Percentiles rank a stretch among this genome's conserved stretches.
These are phyloP conservation scores for Leishmania tarentolae DNA, from an alignment of 208 protist genomes.

Conservation along the genomic window DNA sequence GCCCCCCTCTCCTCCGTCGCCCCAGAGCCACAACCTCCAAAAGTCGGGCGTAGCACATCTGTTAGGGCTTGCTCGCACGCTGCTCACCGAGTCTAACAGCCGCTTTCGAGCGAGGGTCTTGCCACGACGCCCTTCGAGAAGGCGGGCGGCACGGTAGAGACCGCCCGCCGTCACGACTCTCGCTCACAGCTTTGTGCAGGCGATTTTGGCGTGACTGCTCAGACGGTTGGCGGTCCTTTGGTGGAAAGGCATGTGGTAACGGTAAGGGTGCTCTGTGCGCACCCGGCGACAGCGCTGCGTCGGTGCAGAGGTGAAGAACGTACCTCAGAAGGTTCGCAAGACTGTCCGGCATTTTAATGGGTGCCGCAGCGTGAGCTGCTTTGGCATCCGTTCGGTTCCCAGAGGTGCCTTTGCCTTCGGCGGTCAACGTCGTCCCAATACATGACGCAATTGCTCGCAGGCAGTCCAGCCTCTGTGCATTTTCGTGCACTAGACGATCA, in stretches of 20 bases:
- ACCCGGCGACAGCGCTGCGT: background rate
- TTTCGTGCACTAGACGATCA: conserved; percentile 4
- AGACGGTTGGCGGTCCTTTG: no score
- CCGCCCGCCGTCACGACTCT: background rate
- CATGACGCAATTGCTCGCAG: conserved; percentile 12
- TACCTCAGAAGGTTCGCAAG: background rate
- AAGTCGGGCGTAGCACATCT: background rate
- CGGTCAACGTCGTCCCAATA: conserved; percentile 8
- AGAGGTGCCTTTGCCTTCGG: background rate
- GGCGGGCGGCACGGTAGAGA: background rate
- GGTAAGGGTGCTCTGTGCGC: background rate
- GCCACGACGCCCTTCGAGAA: conserved; percentile 7
- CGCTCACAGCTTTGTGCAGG: conserved; percentile 3
- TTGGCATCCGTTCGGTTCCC: background rate
- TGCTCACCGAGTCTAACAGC: background rate
- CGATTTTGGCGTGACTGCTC: conserved; percentile 3
- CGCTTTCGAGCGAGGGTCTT: background rate
- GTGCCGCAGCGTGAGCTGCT: background rate
- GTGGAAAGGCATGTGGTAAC: background rate
- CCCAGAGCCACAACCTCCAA: background rate
- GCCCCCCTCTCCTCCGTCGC: background rate
- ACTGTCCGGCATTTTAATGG: background rate
- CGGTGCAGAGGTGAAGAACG: conserved; percentile 4
- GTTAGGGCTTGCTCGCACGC: background rate
- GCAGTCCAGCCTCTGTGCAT: background rate